Conservation (phyloP, 2,329 filamentous ascomycete genomes). For the Aspergillus sp. region DNA sequence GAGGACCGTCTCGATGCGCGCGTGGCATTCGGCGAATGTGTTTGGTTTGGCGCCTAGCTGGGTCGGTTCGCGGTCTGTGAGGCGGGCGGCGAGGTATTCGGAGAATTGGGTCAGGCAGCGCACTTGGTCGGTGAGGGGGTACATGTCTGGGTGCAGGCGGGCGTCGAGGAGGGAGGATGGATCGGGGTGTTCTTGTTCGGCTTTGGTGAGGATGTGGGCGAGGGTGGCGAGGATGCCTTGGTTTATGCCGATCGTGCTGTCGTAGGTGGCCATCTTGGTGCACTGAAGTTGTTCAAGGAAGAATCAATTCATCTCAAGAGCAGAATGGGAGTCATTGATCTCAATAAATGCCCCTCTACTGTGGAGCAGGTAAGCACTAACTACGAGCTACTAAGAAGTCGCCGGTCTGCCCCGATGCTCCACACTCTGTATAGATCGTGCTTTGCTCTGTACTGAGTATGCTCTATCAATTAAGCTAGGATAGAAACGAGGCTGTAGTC, state of each 20-base stretch:
- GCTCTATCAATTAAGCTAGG: no score
- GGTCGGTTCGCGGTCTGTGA: constrained; percentile 24
- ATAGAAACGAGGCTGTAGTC: no score
- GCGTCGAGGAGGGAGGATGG: constrained; percentile 16
- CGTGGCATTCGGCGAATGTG: constrained; percentile 23
- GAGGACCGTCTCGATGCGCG: constrained; percentile 25
- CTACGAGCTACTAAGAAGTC: no score
- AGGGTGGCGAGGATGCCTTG: constrained; percentile 25
- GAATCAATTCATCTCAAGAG: no score
- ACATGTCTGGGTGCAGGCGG: constrained; percentile 23
- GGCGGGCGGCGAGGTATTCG: constrained; percentile 24
- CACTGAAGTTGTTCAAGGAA: no score
- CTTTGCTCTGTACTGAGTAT: no score
- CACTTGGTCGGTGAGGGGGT: constrained; percentile 24
- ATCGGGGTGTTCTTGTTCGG: constrained; percentile 15
- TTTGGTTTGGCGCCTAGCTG: constrained; percentile 17
- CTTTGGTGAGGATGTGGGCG: constrained; percentile 29
- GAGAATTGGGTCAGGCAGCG: constrained; percentile 26
- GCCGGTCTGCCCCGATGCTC: no score
- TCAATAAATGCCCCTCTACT: no score
- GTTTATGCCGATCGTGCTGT: constrained; percentile 25
- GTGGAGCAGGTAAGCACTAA: no score
- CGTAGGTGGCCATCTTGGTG: constrained; percentile 19
- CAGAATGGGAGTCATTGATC: no score
- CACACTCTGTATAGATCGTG: no score